Evolutionary conservation across 2,329 filamentous ascomycete species (phyloP).

Genomic region (Fusarium tjaetaba): DNA sequence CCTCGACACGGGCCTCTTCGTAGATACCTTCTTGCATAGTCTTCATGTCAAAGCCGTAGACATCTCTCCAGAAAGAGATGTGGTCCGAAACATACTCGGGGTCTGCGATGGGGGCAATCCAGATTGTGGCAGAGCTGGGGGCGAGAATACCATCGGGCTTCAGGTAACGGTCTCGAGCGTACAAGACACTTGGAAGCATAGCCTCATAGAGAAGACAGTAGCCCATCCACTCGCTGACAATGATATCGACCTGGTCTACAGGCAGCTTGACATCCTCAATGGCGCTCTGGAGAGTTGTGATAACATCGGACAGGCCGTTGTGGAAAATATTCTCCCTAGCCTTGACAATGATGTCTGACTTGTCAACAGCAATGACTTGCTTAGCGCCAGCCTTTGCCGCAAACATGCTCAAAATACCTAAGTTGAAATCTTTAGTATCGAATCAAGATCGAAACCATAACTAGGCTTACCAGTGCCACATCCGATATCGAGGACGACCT

Average conservation of each 20-base stretch:
- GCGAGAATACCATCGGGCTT: slow-evolving; percentile 83
- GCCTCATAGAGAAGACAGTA: slow-evolving; percentile 94
- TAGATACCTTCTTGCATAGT: slow-evolving; percentile 86
- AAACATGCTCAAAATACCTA: slow-evolving; percentile 91
- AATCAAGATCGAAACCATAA: background rate
- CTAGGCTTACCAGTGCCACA: slow-evolving; percentile 72
- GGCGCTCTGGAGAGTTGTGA: slow-evolving; percentile 84
- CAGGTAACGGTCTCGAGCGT: slow-evolving; percentile 87
- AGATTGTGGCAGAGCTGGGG: slow-evolving; percentile 85
- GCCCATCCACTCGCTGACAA: slow-evolving; percentile 98
- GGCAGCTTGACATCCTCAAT: slow-evolving; percentile 87
- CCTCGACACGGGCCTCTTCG: slow-evolving; percentile 82
- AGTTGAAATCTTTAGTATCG: background rate
- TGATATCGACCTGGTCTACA: slow-evolving; percentile 86
- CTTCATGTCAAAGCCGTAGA: slow-evolving; percentile 95
- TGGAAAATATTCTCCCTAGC: slow-evolving; percentile 85
- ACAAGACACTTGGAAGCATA: slow-evolving; percentile 93
- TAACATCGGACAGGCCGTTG: slow-evolving; percentile 77
- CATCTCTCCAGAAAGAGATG: slow-evolving; percentile 86
- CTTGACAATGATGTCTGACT: slow-evolving; percentile 88
- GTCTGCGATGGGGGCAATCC: slow-evolving; percentile 83
- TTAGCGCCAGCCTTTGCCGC: slow-evolving; percentile 89
- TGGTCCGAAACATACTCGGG: slow-evolving; percentile 80
- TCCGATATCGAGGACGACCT: slow-evolving; percentile 89
- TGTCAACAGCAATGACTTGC: slow-evolving; percentile 90